Base-by-base conservation (phyloP, 306 rosid genomes). In the Pterocarpus macrocarpus region DNA sequence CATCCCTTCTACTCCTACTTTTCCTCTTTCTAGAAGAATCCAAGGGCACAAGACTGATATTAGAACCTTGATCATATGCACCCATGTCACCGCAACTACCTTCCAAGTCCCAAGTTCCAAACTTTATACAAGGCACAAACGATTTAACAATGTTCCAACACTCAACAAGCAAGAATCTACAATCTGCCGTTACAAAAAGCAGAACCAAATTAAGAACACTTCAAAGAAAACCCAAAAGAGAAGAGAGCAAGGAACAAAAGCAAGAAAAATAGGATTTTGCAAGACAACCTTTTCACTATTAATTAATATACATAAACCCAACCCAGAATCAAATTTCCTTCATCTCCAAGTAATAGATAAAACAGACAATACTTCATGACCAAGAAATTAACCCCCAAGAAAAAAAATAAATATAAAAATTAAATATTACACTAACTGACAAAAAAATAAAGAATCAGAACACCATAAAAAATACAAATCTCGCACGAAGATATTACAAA, bases 21-120 rank as follows among this genome's bases (percentile, higher is more conserved):
- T 89, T 93, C 85, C 93, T 89, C 97, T 94, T 94, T 91, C 90
- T 87, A 41, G 90, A 70, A 63, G 89, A 73, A 75, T 87, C 90
- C 67, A 84, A 22, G 0, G 88, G 83, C 66, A 81, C 63, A 77
- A 79, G 64, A 35, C 33, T n/a, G 41, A 58, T 34, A 8, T 81
- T 73, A 53, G 64, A 66, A 64, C 63, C 85, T 63, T 86, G 89
- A 64, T 82, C 83, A 84, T 80, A 76, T 58, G 73, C 86, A 64
- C 90, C 91, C 97, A 90, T 93, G 45, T 71, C 33, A 36, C 28
- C 44, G 39, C 45, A 36, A 76, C 65, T 62, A 75, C 77, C 71
- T 75, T 80, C 44, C 17, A 49, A 59, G 44, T 61, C 36, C 71
- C 56, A 55, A 69, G 39, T n/a, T 55, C 61, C 28, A 16, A 55